Percentiles rank a stretch among this genome's conserved stretches.
These are phyloP conservation scores for Phaeosphaeriaceae sp. DNA, from an alignment of 2,329 filamentous ascomycete genomes.

Conservation along the genomic window DNA sequence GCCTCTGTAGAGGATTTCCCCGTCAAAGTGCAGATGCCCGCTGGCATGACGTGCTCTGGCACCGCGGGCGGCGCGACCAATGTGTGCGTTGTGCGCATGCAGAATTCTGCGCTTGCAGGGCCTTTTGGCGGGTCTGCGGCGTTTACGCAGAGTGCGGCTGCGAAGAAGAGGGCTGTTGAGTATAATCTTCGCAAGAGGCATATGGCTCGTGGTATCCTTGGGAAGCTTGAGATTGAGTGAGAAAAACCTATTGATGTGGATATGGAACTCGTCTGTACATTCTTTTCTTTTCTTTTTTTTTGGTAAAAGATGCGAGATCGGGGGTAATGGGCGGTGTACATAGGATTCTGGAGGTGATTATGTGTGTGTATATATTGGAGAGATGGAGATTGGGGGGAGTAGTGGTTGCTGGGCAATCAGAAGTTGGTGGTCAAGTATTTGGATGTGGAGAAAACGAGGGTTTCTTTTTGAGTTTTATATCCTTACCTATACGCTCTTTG, in stretches of 20 bases:
- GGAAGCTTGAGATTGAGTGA: slow-evolving; percentile 36
- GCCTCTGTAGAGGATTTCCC: slow-evolving; percentile 69
- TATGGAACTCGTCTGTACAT: no score
- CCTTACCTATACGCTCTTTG: no score
- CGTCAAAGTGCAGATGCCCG: slow-evolving; percentile 69
- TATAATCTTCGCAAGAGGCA: slow-evolving; percentile 54
- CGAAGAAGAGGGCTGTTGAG: slow-evolving; percentile 67
- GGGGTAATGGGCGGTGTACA: no score
- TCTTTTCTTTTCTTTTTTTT: no score
- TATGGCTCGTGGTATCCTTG: slow-evolving; percentile 44
- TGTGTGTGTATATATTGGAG: not conserved
- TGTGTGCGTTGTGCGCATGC: slow-evolving; percentile 70
- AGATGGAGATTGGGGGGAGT: not conserved
- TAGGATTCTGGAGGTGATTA: no score
- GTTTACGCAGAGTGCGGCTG: slow-evolving; percentile 66
- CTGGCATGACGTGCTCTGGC: slow-evolving; percentile 70
- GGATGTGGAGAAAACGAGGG: no score
- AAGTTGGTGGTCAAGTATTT: no score
- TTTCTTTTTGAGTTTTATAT: no score
- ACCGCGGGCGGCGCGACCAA: slow-evolving; percentile 64
- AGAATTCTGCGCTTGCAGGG: slow-evolving; percentile 66
- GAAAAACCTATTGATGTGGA: slow-evolving; percentile 3
- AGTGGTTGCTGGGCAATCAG: slow-evolving; percentile 20
- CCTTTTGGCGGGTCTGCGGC: slow-evolving; percentile 72
- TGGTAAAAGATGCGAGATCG: no score